Percentiles rank a stretch among this genome's conserved stretches.
Conservation (phyloP, 345 rosid species). For the Eucalyptus curtisii region DNA sequence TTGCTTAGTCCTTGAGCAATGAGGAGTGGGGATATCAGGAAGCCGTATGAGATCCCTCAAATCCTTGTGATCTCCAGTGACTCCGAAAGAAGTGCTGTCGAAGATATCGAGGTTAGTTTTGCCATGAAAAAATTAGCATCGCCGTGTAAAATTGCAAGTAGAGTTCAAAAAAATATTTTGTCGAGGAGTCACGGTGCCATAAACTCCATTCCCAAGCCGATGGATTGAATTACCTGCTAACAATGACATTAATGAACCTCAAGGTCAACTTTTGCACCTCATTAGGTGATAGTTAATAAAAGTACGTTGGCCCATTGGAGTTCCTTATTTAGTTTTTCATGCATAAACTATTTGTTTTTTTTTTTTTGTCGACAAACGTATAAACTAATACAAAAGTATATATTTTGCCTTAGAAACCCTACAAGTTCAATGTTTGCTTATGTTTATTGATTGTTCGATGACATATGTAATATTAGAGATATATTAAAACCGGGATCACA, state of each 20-base stretch:
- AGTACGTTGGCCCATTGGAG: background rate
- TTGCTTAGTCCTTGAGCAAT: background rate
- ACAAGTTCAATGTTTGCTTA: background rate
- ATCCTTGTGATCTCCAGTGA: background rate
- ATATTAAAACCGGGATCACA: background rate
- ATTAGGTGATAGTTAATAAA: background rate
- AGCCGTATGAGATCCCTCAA: background rate
- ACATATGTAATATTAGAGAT: background rate
- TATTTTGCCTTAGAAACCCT: background rate
- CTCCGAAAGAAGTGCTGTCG: background rate
- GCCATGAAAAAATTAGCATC: background rate
- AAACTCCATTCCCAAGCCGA: background rate
- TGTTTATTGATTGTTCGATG: background rate
- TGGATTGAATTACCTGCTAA: background rate
- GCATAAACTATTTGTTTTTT: background rate
- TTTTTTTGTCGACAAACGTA: background rate
- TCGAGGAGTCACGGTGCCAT: background rate
- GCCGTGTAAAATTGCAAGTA: background rate
- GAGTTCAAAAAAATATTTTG: background rate
- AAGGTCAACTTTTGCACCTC: background rate
- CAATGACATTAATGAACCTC: background rate
- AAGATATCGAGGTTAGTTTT: background rate
- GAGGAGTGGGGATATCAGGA: background rate
- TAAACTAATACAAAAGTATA: background rate
- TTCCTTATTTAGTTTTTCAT: background rate